Base-by-base conservation (phyloP, 129 eudicot species). In the Flaveria bidentis region DNA sequence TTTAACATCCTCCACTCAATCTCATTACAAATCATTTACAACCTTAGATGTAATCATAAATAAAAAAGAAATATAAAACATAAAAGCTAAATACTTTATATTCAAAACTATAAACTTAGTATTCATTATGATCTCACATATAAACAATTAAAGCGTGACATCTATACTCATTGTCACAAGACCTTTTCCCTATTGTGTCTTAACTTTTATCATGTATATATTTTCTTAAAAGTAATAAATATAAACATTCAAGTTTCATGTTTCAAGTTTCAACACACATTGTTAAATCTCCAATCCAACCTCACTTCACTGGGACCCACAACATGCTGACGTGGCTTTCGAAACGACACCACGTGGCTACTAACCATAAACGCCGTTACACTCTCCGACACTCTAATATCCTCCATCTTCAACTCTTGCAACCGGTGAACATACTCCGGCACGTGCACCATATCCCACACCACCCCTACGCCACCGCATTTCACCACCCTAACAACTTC, bases 361-460 rank as follows among this genome's bases (percentile, higher is more conserved):
- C 86, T 87, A 41, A 79, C 91, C 96, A 93, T 90, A 78, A 78
- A 93, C 17, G 98, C 98, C 8, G 98, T 93, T 44, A 93, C 97
- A n/a, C 91, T 81, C 77, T 90, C 98, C 13, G 97, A 90, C 33
- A 93, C 92, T 55, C 91, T 71, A 0, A 93, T 87, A 5, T 93
- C 98, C 67, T 90, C 98, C 98, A 93, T 93, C 82, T 79, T 88
- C 80, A 90, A 75, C 60, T 93, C 98, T 1, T 84, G 90, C 58
- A 93, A 62, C 70, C 96, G 82, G 67, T 74, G 80, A 25, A 93
- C 96, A 56, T 90, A 90, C 89, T 93, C 98, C 65, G 93, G 90
- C 81, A 84, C 93, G 77, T 93, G 93, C 17, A 87, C 81, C 33
- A 90, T 88, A 85, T 93, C 98, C 98, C 98, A 93, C 66, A 93